Evolutionary conservation across 441 rosid species (phyloP).

Genomic region (Pelargonium fulgidum): DNA sequence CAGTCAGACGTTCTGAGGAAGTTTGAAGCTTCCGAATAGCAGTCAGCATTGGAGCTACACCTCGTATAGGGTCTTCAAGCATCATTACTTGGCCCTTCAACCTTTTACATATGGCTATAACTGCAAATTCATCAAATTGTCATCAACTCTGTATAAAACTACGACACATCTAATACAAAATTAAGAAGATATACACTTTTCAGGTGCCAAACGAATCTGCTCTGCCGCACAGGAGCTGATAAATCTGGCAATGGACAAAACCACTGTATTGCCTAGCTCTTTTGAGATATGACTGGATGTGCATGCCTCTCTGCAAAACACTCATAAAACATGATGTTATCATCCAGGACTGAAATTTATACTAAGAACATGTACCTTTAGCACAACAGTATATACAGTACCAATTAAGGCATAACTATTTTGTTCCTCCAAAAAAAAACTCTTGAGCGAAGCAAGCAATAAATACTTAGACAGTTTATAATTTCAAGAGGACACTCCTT

Average conservation of each 20-base stretch:
- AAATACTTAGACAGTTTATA: background rate
- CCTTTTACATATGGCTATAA: constrained; percentile 67
- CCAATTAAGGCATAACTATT: background rate
- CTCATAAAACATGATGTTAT: background rate
- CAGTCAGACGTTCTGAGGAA: constrained; percentile 65
- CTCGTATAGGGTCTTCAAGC: constrained; percentile 62
- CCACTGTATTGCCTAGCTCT: constrained; percentile 43
- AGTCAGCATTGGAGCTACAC: constrained; percentile 61
- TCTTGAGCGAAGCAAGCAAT: background rate
- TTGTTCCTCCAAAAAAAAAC: background rate
- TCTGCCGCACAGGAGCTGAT: constrained; percentile 52
- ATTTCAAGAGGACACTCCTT: background rate
- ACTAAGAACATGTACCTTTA: background rate
- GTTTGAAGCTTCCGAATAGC: constrained; percentile 69
- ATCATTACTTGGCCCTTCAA: constrained; percentile 66
- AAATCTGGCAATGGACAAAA: constrained; percentile 47
- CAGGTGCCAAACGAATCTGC: constrained; percentile 71
- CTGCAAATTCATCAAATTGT: constrained; percentile 35
- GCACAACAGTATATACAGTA: background rate
- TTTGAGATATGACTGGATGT: constrained; percentile 42
- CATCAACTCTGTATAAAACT: constrained; percentile 8
- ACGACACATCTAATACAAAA: background rate
- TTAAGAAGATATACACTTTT: constrained; percentile 49
- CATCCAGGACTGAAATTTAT: background rate
- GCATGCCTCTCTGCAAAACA: constrained; percentile 56